Evolutionary conservation across 1,284 basidiomycete genomes (phyloP).

Genomic region (Cronartium ribicola): DNA sequence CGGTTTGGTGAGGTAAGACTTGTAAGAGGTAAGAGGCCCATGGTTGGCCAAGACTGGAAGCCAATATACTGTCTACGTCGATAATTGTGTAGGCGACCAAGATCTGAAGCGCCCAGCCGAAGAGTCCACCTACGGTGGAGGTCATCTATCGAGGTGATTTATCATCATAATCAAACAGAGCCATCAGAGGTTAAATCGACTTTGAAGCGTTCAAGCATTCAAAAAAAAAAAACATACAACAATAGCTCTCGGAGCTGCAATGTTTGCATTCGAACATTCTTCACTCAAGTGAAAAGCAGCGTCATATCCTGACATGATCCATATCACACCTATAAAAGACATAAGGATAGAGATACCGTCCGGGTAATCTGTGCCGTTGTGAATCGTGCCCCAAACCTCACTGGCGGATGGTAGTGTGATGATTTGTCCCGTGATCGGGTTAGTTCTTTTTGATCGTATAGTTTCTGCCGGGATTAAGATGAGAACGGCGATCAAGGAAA

Average conservation of each 20-base stretch:
- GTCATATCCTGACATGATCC: background rate
- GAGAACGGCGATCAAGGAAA: background rate
- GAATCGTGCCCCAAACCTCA: background rate
- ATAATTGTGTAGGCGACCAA: background rate
- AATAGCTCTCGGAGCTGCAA: background rate
- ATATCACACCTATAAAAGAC: background rate
- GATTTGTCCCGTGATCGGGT: background rate
- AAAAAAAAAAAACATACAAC: background rate
- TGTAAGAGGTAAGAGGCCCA: background rate
- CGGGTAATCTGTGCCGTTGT: background rate
- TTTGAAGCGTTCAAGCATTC: background rate
- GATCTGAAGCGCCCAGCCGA: background rate
- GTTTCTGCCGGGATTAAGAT: background rate
- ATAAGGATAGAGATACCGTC: background rate
- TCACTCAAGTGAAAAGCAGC: background rate
- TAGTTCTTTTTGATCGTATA: background rate
- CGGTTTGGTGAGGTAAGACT: background rate
- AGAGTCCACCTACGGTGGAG: background rate
- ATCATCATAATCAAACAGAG: background rate
- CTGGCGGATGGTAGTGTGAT: background rate
- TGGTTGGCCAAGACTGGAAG: background rate
- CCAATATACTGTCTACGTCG: background rate
- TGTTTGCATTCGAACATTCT: background rate
- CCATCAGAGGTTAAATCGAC: background rate
- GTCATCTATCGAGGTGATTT: background rate